Evolutionary conservation across 1,284 basidiomycete species (phyloP), one percentile per base, ranked within the genome.

Genomic region (Thelephora terrestris): DNA sequence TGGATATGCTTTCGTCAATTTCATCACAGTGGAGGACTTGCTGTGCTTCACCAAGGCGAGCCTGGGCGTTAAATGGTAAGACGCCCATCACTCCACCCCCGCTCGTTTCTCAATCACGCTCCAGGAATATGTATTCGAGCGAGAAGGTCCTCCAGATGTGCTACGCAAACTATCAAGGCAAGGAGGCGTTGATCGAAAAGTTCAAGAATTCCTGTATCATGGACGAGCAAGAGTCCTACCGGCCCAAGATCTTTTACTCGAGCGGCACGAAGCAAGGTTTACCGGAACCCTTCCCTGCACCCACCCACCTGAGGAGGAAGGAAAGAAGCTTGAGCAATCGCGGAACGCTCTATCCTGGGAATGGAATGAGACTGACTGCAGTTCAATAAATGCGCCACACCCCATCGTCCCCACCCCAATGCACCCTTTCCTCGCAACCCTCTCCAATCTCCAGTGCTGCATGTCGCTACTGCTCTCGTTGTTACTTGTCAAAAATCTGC

Each of bases 1-100:
- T 58, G 87, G 89, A 51, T 91, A 89, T 60, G 85, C 85, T 20
- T 90, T 90, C 53, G 87, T 91, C 52, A 92, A 91, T 64, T 92
- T 92, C 57, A 86, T 90, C 55, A 70, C 71, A 3, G 81, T 89
- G 18, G 67, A 82, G 53, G 86, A 88, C 59, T 71, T 93, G 40
- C 65, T 90, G 53, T 65, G 63, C 34, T 93, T 93, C 60, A 85
- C 85, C 10, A 79, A 76, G 59, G 69, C 71, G 40, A 78, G 78
- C 55, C 68, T 91, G 43, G 87, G 85, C 2, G 75, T 81, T 52
- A 89, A 84, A 63, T 91, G 87, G 90, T 80, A 51, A 56, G 65
- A 21, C 39, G n/a, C 25, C 23, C 38, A 7, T 40, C 5, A 16
- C 2, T 45, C 47, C 36, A 23, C 9, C 42, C 34, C 60, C 50